These are phyloP conservation scores for Phellopilus nigrolimitatus DNA, from an alignment of 1,284 basidiomycete species.

Conservation along the genomic window DNA sequence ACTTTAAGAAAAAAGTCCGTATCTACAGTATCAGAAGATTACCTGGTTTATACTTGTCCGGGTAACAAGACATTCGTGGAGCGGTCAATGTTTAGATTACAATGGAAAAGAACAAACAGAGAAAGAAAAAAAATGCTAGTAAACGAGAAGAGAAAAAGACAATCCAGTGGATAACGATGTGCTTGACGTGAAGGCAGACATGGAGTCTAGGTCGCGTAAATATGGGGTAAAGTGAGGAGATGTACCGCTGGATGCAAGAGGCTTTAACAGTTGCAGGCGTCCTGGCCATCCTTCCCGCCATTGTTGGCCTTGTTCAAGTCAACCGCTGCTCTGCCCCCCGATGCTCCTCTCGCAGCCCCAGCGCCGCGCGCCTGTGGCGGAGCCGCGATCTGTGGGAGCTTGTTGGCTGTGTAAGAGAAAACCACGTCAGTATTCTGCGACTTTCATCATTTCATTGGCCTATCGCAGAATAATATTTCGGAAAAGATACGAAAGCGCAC, in stretches of 20 bases:
- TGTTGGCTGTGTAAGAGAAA: slow-evolving; percentile 57
- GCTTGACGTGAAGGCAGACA: not conserved
- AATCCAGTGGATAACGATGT: not conserved
- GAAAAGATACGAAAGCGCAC: slow-evolving; percentile 26
- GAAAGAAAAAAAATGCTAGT: not conserved
- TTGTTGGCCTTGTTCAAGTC: slow-evolving; percentile 66
- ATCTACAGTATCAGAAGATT: slow-evolving; percentile 10
- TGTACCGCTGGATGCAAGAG: not conserved
- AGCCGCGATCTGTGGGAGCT: slow-evolving; percentile 70
- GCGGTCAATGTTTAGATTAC: slow-evolving; percentile 10
- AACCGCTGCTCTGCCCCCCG: slow-evolving; percentile 52
- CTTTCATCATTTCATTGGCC: slow-evolving; percentile 2
- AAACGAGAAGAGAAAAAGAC: not conserved
- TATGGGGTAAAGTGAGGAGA: too few relatives aligned
- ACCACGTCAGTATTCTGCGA: slow-evolving; percentile 12
- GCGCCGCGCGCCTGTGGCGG: slow-evolving; percentile 52
- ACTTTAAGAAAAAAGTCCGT: not conserved
- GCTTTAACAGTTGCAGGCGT: slow-evolving; percentile 70
- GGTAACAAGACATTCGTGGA: not conserved
- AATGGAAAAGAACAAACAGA: slow-evolving; percentile 10
- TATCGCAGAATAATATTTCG: slow-evolving; percentile 8
- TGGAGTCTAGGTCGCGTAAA: not conserved
- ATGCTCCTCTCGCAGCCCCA: slow-evolving; percentile 38
- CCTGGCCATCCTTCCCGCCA: slow-evolving; percentile 46
- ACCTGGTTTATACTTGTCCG: not conserved